phyloP scores from a whole-genome alignment of 768 basidiomycete genomes.

The Galerina sulciceps region DNA sequence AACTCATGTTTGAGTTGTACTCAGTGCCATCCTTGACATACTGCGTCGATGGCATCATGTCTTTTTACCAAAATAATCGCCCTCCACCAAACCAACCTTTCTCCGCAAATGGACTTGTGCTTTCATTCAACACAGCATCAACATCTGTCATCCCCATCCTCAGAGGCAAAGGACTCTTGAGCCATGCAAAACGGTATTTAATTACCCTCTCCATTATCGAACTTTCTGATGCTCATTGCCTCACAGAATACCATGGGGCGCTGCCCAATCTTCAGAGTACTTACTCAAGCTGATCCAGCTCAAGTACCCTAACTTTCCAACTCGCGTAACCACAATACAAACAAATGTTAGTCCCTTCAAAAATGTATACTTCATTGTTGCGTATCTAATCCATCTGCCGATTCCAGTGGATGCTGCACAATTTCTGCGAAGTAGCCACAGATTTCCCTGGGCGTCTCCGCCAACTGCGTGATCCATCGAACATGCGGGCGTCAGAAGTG shows the following conservation, averaged over 20 bases:
- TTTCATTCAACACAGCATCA: slow-evolving; percentile 91
- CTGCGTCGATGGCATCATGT: slow-evolving; percentile 90
- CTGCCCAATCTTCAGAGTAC: slow-evolving; percentile 88
- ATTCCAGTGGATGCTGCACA: slow-evolving; percentile 86
- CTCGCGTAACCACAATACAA: slow-evolving; percentile 76
- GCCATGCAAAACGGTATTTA: slow-evolving; percentile 80
- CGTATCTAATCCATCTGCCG: neutral
- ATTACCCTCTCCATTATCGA: neutral
- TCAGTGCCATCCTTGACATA: slow-evolving; percentile 84
- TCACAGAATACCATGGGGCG: slow-evolving; percentile 90
- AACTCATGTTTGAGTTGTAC: slow-evolving; percentile 95
- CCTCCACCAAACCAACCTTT: slow-evolving; percentile 43
- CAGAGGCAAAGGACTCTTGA: slow-evolving; percentile 80
- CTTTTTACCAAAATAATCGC: slow-evolving; percentile 82
- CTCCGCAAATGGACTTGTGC: slow-evolving; percentile 74
- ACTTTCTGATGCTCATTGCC: neutral
- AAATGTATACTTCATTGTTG: neutral
- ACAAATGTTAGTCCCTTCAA: slow-evolving; percentile 58
- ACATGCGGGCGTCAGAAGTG: slow-evolving; percentile 65
- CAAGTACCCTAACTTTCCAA: slow-evolving; percentile 93
- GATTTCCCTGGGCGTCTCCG: slow-evolving; percentile 78
- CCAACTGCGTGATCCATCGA: slow-evolving; percentile 65
- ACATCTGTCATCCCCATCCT: slow-evolving; percentile 92
- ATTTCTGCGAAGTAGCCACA: slow-evolving; percentile 79
- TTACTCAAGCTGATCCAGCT: slow-evolving; percentile 92